Evolutionary conservation across 1,284 basidiomycete species (phyloP).

Genomic region (Hymenochaete sp.): DNA sequence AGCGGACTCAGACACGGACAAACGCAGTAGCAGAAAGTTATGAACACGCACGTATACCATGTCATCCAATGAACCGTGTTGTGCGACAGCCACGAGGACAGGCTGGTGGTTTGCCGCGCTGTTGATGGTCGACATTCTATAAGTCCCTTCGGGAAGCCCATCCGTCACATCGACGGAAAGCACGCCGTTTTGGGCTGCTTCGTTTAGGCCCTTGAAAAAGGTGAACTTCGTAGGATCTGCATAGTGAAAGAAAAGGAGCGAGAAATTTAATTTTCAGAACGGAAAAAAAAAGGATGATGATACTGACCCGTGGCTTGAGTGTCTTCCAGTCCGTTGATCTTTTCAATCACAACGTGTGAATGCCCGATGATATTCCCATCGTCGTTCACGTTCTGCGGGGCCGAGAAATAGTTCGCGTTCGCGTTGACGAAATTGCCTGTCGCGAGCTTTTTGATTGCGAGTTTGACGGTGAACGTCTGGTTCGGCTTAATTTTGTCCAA

Average conservation of each 20-base stretch:
- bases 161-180: constrained; percentile 38
- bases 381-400: constrained; percentile 36
- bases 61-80: constrained; percentile 45
- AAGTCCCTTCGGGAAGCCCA: constrained; percentile 48
- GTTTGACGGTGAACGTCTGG: constrained; percentile 39
- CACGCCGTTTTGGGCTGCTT: constrained; percentile 35
- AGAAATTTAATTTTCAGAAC: no score
- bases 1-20: neutral
- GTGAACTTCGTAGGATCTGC: constrained; percentile 44
- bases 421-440: constrained; percentile 51
- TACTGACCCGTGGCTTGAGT: constrained; percentile 37
- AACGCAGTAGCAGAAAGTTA: neutral
- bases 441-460: constrained; percentile 36
- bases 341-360: constrained; percentile 50
- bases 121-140: constrained; percentile 46
- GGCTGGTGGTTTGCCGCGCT: constrained; percentile 50
- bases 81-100: constrained; percentile 41
- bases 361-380: constrained; percentile 42
- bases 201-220: constrained; percentile 58
- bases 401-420: constrained; percentile 38
- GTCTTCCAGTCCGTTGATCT: constrained; percentile 34
- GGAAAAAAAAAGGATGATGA: no score
- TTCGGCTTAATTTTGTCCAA: constrained; percentile 37
- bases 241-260: no score
- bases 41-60: constrained; percentile 34